A percentile compares a stretch with the other conserved stretches of the same genome.
phyloP scores from a whole-genome alignment of 1,284 basidiomycete genomes.

The Tilletia caries region DNA sequence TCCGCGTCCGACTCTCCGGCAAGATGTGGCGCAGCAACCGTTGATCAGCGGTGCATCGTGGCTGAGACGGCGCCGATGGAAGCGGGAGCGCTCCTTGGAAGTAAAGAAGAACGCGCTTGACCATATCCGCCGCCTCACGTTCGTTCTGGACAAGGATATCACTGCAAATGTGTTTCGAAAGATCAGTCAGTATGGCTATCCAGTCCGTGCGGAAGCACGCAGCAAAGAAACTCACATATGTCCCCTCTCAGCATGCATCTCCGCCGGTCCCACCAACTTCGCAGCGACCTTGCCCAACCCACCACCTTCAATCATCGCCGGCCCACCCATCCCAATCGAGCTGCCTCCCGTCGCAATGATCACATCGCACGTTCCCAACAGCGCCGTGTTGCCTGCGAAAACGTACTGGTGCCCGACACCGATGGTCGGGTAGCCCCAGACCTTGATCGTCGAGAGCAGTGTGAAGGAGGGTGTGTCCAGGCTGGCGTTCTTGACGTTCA shows the following conservation, averaged over 20 bases:
- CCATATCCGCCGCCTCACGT: constrained; percentile 20
- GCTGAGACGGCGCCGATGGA: constrained; percentile 4
- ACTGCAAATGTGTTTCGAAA: constrained; percentile 1
- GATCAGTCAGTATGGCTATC: too few relatives aligned
- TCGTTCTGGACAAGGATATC: constrained; percentile 32
- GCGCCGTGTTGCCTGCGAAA: constrained; percentile 38
- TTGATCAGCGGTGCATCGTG: constrained; percentile 21
- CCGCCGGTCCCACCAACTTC: constrained; percentile 28
- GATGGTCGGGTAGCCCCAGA: constrained; percentile 27
- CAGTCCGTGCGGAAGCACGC: too few relatives aligned
- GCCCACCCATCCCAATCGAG: constrained; percentile 34
- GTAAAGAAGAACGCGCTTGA: constrained; percentile 23
- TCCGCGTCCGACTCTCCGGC: constrained; percentile 27
- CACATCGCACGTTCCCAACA: constrained; percentile 36
- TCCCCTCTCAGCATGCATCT: constrained; percentile 27
- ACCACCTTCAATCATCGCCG: constrained; percentile 39
- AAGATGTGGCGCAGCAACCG: constrained; percentile 24
- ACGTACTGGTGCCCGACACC: constrained; percentile 35
- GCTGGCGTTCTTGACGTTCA: constrained; percentile 19
- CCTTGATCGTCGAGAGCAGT: constrained; percentile 29
- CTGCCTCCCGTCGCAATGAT: constrained; percentile 30
- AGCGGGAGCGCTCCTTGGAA: constrained; percentile 23
- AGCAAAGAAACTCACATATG: constrained; percentile 9
- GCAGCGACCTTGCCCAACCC: constrained; percentile 30
- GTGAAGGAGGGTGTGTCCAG: constrained; percentile 33